Conservation (phyloP, 2,329 filamentous ascomycete genomes). For the Sporothrix variecibatus region DNA sequence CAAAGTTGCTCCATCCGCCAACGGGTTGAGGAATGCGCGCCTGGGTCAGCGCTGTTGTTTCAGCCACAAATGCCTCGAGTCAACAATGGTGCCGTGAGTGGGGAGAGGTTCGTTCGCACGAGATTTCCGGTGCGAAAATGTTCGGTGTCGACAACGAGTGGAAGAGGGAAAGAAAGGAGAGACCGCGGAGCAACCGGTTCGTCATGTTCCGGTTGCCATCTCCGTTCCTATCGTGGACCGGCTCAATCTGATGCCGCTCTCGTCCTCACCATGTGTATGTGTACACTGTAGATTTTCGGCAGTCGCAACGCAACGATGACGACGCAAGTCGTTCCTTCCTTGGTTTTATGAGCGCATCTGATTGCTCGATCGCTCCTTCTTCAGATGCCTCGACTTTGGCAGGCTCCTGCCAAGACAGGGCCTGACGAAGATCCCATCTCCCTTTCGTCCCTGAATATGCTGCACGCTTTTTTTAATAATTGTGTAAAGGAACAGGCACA, state of each 20-base stretch:
- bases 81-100: not conserved
- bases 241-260: not conserved
- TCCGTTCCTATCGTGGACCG: not conserved
- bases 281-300: not conserved
- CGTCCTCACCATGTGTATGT: not conserved
- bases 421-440: conserved; percentile 5
- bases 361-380: not conserved
- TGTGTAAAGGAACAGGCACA: not conserved
- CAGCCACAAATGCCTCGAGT: not conserved
- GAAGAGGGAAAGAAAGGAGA: not conserved
- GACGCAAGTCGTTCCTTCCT: not conserved
- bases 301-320: not conserved
- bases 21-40: not conserved
- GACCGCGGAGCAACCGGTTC: conserved; percentile 4
- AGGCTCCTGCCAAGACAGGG: not conserved
- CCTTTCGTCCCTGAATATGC: not conserved
- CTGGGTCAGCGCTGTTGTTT: not conserved
- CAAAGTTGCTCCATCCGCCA: not conserved
- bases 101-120: not conserved
- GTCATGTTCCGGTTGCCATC: not conserved
- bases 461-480: not conserved
- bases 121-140: not conserved
- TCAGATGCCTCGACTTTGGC: not conserved
- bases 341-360: not conserved
- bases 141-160: not conserved